Evolutionary conservation across 2,329 filamentous ascomycete species (phyloP).

Genomic region (Pyrenophora tritici-repentis): DNA sequence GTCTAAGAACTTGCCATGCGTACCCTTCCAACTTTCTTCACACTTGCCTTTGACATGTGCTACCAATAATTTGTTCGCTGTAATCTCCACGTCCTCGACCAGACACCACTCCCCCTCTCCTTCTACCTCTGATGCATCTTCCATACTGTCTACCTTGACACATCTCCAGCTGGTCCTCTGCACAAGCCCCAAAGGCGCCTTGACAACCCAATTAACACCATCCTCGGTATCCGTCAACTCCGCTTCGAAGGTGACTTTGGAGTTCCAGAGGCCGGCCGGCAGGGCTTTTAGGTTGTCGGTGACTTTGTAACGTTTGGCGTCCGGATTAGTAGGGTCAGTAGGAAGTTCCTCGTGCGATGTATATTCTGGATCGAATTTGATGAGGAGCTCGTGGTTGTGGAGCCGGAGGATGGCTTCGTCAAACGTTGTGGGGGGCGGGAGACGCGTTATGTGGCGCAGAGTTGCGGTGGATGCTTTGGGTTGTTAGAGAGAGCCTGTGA

Average conservation of each 20-base stretch:
- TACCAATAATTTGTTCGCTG: slow-evolving; percentile 38
- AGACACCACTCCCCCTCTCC: slow-evolving; percentile 37
- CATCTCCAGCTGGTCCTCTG: slow-evolving; percentile 42
- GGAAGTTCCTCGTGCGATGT: slow-evolving; percentile 38
- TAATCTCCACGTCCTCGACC: slow-evolving; percentile 46
- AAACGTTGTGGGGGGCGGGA: slow-evolving; percentile 34
- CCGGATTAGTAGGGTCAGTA: slow-evolving; percentile 17
- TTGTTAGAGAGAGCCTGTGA: slow-evolving; percentile 19
- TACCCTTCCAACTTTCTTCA: slow-evolving; percentile 43
- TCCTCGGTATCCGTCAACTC: slow-evolving; percentile 42
- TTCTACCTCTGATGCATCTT: slow-evolving; percentile 11
- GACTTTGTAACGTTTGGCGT: slow-evolving; percentile 44
- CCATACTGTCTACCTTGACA: slow-evolving; percentile 25
- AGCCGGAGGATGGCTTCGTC: slow-evolving; percentile 28
- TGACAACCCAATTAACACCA: slow-evolving; percentile 43
- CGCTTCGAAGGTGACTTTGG: slow-evolving; percentile 42
- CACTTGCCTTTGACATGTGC: slow-evolving; percentile 46
- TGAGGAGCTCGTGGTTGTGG: slow-evolving; percentile 46
- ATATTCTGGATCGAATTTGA: slow-evolving; percentile 46
- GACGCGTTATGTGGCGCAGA: slow-evolving; percentile 42
- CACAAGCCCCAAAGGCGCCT: slow-evolving; percentile 42
- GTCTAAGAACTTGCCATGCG: slow-evolving; percentile 38
- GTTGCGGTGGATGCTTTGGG: slow-evolving; percentile 39
- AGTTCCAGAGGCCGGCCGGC: slow-evolving; percentile 44
- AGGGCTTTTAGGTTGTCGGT: slow-evolving; percentile 47